Base-by-base conservation (phyloP, 2,329 filamentous ascomycete species). In the Dothiorella sarmentorum region DNA sequence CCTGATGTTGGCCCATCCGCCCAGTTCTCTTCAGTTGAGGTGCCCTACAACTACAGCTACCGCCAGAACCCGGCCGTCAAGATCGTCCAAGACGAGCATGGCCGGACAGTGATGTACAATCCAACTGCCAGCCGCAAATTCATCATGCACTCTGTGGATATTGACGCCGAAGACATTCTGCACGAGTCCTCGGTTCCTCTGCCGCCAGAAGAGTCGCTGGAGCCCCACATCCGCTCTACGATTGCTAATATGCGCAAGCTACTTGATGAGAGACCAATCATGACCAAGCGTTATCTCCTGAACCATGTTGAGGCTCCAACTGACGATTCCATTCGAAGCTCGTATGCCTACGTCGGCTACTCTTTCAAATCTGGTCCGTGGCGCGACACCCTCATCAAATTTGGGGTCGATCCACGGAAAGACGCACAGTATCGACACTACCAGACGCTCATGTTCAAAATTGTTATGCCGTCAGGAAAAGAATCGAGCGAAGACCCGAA, bases 291-390 rank as follows among this genome's bases (percentile, higher is more conserved):
- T 18, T 88, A 88, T 2, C 80, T 96, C 13, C 81, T 88, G 65
- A 97, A 96, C 72, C 81, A 83, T 55, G 79, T 97, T 27, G 73
- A 75, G 31, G 73, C 75, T 62, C 76, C 80, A 49, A 78, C 79
- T 60, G 78, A 80, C 24, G 78, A 79, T 56, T 73, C 77, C 17
- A 76, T 96, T 61, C 88, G 90, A 66, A 83, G 88, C 68, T 89
- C 89, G 45, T 83, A 92, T 55, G 88, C 91, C 62, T 93, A 94
- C 66, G 85, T 90, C 4, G 91, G 89, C 7, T 99, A 96, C 75
- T 90, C 92, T 73, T 97, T 97, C 79, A 88, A 89, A 60, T 91
- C 89, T 20, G 94, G 94, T 0, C 92, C 94, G 0, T 99, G 91
- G 88, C 84, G 91, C 63, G 92, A 97, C 71, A 87, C 89, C 3